Base-by-base conservation (phyloP, 768 basidiomycete genomes). In the Myochromella boudieri region DNA sequence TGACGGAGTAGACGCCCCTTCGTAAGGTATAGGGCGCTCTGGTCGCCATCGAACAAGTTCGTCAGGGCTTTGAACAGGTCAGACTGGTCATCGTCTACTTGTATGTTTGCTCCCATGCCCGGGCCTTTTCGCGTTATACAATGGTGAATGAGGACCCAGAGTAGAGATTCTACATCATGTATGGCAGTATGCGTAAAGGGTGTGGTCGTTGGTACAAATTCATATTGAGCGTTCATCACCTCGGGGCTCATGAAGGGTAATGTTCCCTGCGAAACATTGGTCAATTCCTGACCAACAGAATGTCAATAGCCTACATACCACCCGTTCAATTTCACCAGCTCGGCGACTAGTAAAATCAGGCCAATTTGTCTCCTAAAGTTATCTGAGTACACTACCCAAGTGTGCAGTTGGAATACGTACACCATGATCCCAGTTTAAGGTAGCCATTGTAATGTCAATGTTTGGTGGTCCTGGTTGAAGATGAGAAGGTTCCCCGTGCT, bases 141-240 rank as follows among this genome's bases (percentile, higher is more conserved):
- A 3, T 32, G n/a, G 12, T 41, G 21, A 8, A 42, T 31, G 18
- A 42, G 32, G 26, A 42, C 40, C 46, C 40, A 42, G 8, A 48
- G 33, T 14, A 42, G 29, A 17, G 37, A 47, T n/a, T 47, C n/a
- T n/a, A n/a, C n/a, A n/a, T n/a, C n/a, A n/a, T n/a, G n/a, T n/a
- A n/a, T n/a, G n/a, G n/a, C n/a, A n/a, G n/a, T n/a, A n/a, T n/a
- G n/a, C n/a, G n/a, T n/a, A n/a, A n/a, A n/a, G n/a, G n/a, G n/a
- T n/a, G n/a, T n/a, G n/a, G n/a, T n/a, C n/a, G n/a, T n/a, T n/a
- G n/a, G n/a, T n/a, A n/a, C n/a, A n/a, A n/a, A n/a, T n/a, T n/a
- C n/a, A n/a, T n/a, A n/a, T n/a, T n/a, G n/a, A n/a, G n/a, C n/a
- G n/a, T 38, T 7, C 28, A 40, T 2, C 5, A 42, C 32, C 22